Base-by-base conservation (phyloP, 2,329 filamentous ascomycete species). In the Fusarium sp. region DNA sequence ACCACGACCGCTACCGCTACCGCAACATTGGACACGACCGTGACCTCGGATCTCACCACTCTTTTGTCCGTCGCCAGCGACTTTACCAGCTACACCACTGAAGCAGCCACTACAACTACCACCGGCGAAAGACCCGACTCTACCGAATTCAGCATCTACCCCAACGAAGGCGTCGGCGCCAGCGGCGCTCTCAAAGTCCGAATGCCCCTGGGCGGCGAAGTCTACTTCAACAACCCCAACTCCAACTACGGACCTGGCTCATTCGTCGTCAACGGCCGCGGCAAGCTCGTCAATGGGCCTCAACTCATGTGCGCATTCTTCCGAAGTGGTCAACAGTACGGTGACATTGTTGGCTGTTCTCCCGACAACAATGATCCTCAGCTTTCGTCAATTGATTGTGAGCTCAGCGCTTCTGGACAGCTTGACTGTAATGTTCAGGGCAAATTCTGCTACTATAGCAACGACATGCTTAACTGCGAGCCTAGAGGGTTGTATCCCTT, bases 371-470 rank as follows among this genome's bases (percentile, higher is more conserved):
- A 7, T 1, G 44, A 20, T 32, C 9, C 26, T 30, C 44, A 26
- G 3, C 15, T 32, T 13, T 5, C 7, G 9, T 11, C n/a, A 1
- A 8, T 23, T 0, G 11, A 15, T 9, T 49, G n/a, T 23, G 30
- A 27, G 7, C 42, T 45, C 7, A 15, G 23, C 4, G n/a, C 23
- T 2, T 8, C 10, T 11, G 46, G 30, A 0, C 13, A 49, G 30
- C 15, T 49, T 7, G 14, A 49, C 18, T 49, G 45, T 15, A 15
- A 14, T 8, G 30, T 49, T 2, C 32, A n/a, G 15, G 48, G 32
- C 12, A 50, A 6, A 20, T 35, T 26, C 17, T 50, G 48, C 11
- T 32, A 48, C 4, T 32, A 50, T 11, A 8, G 1, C 18, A 9
- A 7, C 9, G n/a, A 26, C 7, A 20, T 44, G 27, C 6, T 48